Conservation (phyloP, 495 filamentous ascomycete genomes). For the Neurospora sp. region DNA sequence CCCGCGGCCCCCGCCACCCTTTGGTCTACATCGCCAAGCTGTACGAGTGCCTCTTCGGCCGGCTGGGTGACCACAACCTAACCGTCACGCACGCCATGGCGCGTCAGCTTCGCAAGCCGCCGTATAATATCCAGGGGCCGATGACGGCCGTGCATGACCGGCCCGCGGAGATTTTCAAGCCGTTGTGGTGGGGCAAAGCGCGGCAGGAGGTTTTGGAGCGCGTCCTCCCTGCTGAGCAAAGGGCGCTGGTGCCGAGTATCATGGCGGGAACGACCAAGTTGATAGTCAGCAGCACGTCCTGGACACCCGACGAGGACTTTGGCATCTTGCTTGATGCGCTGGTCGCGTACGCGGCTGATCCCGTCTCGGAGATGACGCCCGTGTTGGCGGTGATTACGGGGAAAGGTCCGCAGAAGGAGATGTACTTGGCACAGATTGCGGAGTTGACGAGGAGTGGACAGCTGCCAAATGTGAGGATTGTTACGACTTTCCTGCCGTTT, state of each 20-base stretch:
- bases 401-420: constrained; percentile 72
- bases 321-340: constrained; percentile 78
- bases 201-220: constrained; percentile 49
- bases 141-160: constrained; percentile 76
- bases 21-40: constrained; percentile 62
- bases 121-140: constrained; percentile 52
- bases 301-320: constrained; percentile 97
- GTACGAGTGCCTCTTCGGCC: constrained; percentile 66
- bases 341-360: constrained; percentile 45
- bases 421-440: constrained; percentile 57
- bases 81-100: constrained; percentile 87
- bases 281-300: constrained; percentile 84
- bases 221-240: constrained; percentile 42
- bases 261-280: constrained; percentile 47
- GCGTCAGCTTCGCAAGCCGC: constrained; percentile 48
- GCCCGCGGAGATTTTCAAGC: constrained; percentile 71
- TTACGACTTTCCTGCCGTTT: constrained; percentile 72
- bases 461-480: constrained; percentile 57
- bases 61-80: constrained; percentile 61
- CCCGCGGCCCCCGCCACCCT: constrained; percentile 58
- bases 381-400: constrained; percentile 81
- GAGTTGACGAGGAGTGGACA: constrained; percentile 46
- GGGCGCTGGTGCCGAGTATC: constrained; percentile 44
- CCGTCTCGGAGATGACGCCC: constrained; percentile 13
- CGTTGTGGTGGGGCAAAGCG: constrained; percentile 39